Percentiles rank a stretch among this genome's conserved stretches.
phyloP scores from a whole-genome alignment of 805 yeast genomes.

The Ogataea ganodermae region DNA sequence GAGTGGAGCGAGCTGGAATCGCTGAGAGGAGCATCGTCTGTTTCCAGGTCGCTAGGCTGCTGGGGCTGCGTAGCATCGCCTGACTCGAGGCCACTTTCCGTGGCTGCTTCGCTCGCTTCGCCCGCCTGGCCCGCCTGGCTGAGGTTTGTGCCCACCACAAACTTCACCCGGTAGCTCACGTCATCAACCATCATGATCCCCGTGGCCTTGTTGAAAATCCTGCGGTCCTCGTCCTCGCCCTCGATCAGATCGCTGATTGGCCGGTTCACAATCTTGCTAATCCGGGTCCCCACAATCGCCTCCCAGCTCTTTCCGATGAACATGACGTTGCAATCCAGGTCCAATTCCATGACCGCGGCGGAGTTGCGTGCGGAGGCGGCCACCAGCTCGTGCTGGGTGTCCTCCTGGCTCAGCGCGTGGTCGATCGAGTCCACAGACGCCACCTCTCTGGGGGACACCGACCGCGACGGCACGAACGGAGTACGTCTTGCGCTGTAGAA shows the following conservation, averaged over 20 bases:
- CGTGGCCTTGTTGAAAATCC: slow-evolving; percentile 69
- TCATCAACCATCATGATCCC: slow-evolving; percentile 72
- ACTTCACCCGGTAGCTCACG: slow-evolving; percentile 74
- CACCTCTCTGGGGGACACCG: slow-evolving; percentile 24
- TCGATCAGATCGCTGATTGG: slow-evolving; percentile 65
- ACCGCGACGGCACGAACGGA: slow-evolving; percentile 20
- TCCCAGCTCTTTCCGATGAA: slow-evolving; percentile 82
- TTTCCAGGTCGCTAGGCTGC: slow-evolving; percentile 16
- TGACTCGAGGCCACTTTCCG: too few species aligned
- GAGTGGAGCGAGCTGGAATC: neutral
- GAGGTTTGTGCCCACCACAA: slow-evolving; percentile 47
- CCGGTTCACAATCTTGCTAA: slow-evolving; percentile 51
- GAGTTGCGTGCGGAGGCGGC: slow-evolving; percentile 70
- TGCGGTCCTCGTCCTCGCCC: slow-evolving; percentile 64
- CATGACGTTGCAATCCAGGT: slow-evolving; percentile 73
- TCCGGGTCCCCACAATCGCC: slow-evolving; percentile 66
- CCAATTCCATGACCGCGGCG: slow-evolving; percentile 81
- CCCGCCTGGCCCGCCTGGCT: slow-evolving; percentile 21
- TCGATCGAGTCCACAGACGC: slow-evolving; percentile 16
- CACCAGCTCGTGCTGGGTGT: slow-evolving; percentile 44
- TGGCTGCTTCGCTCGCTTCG: neutral
- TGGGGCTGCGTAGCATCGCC: too few species aligned
- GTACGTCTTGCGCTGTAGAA: slow-evolving; percentile 10
- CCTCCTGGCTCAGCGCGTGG: slow-evolving; percentile 12
- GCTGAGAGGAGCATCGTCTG: slow-evolving; percentile 1